A percentile compares a stretch with the other conserved stretches of the same genome.
phyloP scores from a whole-genome alignment of 129 eudicot species.

The Erigeron canadensis region DNA sequence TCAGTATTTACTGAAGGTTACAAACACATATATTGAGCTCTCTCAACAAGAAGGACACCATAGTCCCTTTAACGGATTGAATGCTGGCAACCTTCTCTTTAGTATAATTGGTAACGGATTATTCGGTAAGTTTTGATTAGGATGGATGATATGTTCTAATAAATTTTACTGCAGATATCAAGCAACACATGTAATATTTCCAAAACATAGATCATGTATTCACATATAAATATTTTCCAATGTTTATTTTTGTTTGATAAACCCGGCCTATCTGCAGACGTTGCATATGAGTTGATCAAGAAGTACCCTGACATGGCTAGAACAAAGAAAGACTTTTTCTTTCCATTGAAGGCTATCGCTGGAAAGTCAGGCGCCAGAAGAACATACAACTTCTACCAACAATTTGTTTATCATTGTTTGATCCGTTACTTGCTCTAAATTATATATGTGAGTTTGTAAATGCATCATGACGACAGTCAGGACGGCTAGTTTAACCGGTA shows the following conservation, averaged over 20 bases:
- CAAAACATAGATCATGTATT: too few relatives aligned
- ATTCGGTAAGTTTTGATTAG: too few relatives aligned
- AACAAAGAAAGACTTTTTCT: background rate
- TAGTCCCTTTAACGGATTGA: background rate
- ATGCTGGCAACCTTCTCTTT: background rate
- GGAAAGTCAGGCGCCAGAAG: conserved; percentile 26
- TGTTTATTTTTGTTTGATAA: background rate
- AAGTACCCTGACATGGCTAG: conserved; percentile 23
- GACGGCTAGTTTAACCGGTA: too few relatives aligned
- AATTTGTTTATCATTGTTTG: conserved; percentile 22
- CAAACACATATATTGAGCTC: background rate
- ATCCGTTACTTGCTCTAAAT: background rate
- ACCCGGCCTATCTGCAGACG: conserved; percentile 15
- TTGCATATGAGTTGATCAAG: conserved; percentile 21
- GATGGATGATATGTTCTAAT: too few relatives aligned
- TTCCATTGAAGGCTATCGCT: conserved; percentile 22
- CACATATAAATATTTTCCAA: too few relatives aligned
- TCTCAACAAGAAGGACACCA: background rate
- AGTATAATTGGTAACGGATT: too few relatives aligned
- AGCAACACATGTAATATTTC: too few relatives aligned
- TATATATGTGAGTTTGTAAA: too few relatives aligned
- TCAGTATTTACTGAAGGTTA: background rate
- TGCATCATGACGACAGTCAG: too few relatives aligned
- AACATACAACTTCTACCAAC: conserved; percentile 10
- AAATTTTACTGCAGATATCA: too few relatives aligned